Evolutionary conservation across 1,284 basidiomycete species (phyloP).

Genomic region (Cystobasidiaceae sp.): DNA sequence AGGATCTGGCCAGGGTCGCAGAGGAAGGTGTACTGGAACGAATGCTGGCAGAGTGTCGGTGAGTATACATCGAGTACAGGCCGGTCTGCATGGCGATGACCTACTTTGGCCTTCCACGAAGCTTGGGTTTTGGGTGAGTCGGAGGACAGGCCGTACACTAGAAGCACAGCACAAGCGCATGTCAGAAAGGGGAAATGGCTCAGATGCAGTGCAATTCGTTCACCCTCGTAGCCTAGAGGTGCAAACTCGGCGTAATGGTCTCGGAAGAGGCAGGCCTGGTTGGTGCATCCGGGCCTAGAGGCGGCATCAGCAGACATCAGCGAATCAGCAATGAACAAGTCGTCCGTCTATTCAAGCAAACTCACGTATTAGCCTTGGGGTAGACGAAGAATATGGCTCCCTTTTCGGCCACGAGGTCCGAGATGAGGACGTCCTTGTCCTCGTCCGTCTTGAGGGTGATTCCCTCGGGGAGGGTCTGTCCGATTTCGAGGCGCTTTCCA

Average conservation of each 20-base stretch:
- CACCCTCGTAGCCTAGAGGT: slow-evolving; percentile 33
- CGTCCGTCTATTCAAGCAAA: not conserved
- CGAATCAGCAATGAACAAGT: not conserved
- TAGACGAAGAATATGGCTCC: slow-evolving; percentile 36
- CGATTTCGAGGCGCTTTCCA: slow-evolving; percentile 26
- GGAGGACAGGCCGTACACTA: slow-evolving; percentile 34
- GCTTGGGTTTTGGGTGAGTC: slow-evolving; percentile 34
- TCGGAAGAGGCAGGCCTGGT: slow-evolving; percentile 36
- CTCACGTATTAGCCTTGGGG: slow-evolving; percentile 31
- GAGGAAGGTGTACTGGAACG: slow-evolving; percentile 35
- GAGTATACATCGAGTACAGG: no score
- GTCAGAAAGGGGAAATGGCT: not conserved
- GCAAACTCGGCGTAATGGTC: slow-evolving; percentile 34
- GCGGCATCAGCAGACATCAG: not conserved
- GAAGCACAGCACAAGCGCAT: not conserved
- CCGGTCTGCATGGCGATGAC: no score
- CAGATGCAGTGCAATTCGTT: not conserved
- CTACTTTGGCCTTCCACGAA: slow-evolving; percentile 34
- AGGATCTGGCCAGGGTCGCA: slow-evolving; percentile 35
- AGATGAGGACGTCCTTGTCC: slow-evolving; percentile 27
- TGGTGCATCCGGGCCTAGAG: slow-evolving; percentile 35
- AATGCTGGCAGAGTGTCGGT: no score
- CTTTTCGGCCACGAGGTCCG: slow-evolving; percentile 30
- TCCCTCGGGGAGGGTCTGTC: slow-evolving; percentile 22
- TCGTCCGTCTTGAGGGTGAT: slow-evolving; percentile 30